Conservation (phyloP, 495 filamentous ascomycete genomes). For the Lasiosphaeriaceae sp. region DNA sequence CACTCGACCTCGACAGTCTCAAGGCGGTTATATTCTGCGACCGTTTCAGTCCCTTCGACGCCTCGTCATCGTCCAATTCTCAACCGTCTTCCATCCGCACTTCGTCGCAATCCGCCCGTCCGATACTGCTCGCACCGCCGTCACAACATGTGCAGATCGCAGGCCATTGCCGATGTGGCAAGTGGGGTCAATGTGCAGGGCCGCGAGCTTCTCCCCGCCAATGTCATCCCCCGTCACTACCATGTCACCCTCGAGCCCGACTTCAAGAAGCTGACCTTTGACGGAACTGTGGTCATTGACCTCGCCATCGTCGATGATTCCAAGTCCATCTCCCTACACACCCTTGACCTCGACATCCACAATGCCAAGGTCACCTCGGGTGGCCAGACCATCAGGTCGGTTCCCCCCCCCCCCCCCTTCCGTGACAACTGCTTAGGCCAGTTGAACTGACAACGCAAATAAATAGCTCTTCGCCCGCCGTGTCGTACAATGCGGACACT, state of each 20-base stretch:
- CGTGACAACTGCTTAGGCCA: not conserved
- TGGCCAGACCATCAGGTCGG: slow-evolving; percentile 42
- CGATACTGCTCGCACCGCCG: slow-evolving; percentile 51
- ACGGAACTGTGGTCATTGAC: slow-evolving; percentile 65
- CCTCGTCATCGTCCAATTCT: slow-evolving; percentile 14
- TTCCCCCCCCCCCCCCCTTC: not conserved
- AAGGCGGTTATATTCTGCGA: slow-evolving; percentile 19
- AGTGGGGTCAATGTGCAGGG: slow-evolving; percentile 45
- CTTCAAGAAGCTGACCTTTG: slow-evolving; percentile 64
- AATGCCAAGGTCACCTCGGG: slow-evolving; percentile 61
- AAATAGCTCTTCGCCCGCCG: slow-evolving; percentile 47
- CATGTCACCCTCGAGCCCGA: slow-evolving; percentile 71
- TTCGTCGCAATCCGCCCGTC: slow-evolving; percentile 26
- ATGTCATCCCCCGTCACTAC: slow-evolving; percentile 65
- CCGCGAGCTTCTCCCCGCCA: slow-evolving; percentile 59
- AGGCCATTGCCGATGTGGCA: slow-evolving; percentile 37
- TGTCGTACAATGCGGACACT: slow-evolving; percentile 58
- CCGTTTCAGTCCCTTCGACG: slow-evolving; percentile 1
- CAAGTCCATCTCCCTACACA: slow-evolving; percentile 82
- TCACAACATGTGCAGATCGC: slow-evolving; percentile 54
- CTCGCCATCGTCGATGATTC: slow-evolving; percentile 84
- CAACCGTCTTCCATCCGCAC: slow-evolving; percentile 6
- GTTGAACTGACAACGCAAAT: slow-evolving; percentile 15
- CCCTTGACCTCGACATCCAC: slow-evolving; percentile 80
- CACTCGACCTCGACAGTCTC: slow-evolving; percentile 10